Percentiles rank a stretch among this genome's conserved stretches.
These are phyloP conservation scores for Microascus cirrosus DNA, from an alignment of 2,329 filamentous ascomycete genomes.

Conservation along the genomic window DNA sequence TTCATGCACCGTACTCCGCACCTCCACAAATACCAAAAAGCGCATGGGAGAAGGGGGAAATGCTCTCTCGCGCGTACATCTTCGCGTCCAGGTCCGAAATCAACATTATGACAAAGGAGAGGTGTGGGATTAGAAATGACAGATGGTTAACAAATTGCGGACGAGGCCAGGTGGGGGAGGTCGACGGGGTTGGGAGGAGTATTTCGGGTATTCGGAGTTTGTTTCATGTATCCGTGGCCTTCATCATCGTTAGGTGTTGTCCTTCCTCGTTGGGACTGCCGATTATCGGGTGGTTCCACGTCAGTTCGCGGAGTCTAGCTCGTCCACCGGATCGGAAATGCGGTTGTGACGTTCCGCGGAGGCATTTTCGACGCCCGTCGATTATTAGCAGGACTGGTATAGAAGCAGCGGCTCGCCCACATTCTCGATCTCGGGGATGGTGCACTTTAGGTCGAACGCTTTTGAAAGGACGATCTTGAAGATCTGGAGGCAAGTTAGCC, in stretches of 20 bases:
- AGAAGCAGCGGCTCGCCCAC: constrained; percentile 90
- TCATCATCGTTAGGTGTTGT: constrained; percentile 3
- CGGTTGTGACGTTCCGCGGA: neutral
- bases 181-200: neutral
- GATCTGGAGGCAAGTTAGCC: constrained; percentile 50
- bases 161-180: neutral
- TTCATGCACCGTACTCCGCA: neutral
- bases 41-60: neutral
- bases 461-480: constrained; percentile 99
- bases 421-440: constrained; percentile 97
- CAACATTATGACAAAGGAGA: neutral
- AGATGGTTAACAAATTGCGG: neutral
- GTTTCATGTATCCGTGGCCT: constrained; percentile 4
- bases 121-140: neutral
- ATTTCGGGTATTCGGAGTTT: neutral
- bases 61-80: neutral
- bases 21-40: neutral
- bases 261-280: neutral
- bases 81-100: neutral
- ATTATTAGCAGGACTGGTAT: constrained; percentile 56
- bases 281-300: neutral
- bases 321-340: neutral
- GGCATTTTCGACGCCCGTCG: neutral
- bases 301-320: neutral
- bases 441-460: constrained; percentile 97